Evolutionary conservation across 1,284 basidiomycete species (phyloP), one percentile per base, ranked within the genome.

Genomic region (Phaffia rhodozyma): DNA sequence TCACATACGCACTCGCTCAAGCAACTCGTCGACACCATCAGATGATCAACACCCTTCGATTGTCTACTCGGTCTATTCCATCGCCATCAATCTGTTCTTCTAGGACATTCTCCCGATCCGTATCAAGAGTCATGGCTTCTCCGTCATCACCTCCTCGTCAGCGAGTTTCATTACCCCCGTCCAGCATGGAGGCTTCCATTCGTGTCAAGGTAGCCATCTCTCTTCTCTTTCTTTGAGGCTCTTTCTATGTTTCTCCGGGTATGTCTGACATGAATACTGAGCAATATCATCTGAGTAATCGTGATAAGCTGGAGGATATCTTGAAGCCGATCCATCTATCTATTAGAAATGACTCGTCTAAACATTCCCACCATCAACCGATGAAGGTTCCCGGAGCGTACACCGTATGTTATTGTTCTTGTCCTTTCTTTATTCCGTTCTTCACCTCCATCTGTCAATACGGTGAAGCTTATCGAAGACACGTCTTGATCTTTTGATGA

Each of bases 321-420:
- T 30, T 64, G 0, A n/a, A 55, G 7, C 63, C 63, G 0, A 56
- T 54, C 16, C 47, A 38, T 9, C 47, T 65, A 34, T n/a, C 56
- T 21, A 50, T 65, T 32, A 55, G 64, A 1, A 65, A 65, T 50
- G 64, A 65, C 49, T 61, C 58, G 20, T 54, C 50, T 20, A 65
- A 65, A 51, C 64, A 65, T 32, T 29, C 59, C 3, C 64, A 61
- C 18, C 64, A 65, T 55, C 48, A 48, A 25, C 64, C 64, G 27
- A 65, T 65, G 64, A 57, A 61, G 51, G 55, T 61, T 23, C 49
- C 43, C 1, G 64, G 64, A 3, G 64, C 64, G 3, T 61, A 51
- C 30, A 65, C 64, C 16, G 38, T 43, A 43, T 43, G 38, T 43
- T 16, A 2, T 43, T 43, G 38, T 11, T 43, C 38, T 43, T 16